Base-by-base conservation (phyloP, 257 asterid species). In the Nicotiana tabacum region DNA sequence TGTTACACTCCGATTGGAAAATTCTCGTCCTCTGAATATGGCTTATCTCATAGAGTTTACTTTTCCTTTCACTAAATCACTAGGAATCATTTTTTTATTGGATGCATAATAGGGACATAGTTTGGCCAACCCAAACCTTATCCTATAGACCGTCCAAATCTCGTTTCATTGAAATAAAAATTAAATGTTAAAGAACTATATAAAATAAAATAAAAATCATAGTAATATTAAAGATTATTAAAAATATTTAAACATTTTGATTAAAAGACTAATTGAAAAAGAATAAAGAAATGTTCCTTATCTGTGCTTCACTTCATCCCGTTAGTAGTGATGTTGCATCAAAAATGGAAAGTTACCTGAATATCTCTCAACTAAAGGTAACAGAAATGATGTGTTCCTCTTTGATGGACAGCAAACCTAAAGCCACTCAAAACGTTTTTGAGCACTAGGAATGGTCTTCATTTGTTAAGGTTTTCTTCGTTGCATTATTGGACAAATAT, bases 121-220 rank as follows among this genome's bases (percentile, higher is more conserved):
- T 43, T 64, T 80, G 64, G 83, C 83, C 77, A 29, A 48, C 79
- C 62, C 27, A 48, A 74, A 48, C 79, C 79, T 24, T 27, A 74
- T 48, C 79, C 29, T 24, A 64, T 12, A 39, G 46, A 66, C 60
- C 78, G 76, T 29, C 77, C 78, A 64, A 57, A 51, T 81, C 65
- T 46, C 1, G 13, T 48, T 29, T 48, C 48, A 1, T 43, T 7
- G 11, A 43, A 43, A 43, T 43, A 43, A 43, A 8, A 43, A 7
- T 9, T 43, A 7, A 37, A 37, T 37, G 10, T 43, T 43, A 43
- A 43, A 43, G 2, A 43, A 43, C 10, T 43, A 43, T 8, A 43
- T 8, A 43, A 43, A 43, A 2, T 43, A 43, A 43, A 32, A 24
- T 24, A 24, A 32, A 2, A 32, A 32, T 32, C 35, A 32, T 32